phyloP scores from a whole-genome alignment of 257 asterid species.

The Solanum virginianum region DNA sequence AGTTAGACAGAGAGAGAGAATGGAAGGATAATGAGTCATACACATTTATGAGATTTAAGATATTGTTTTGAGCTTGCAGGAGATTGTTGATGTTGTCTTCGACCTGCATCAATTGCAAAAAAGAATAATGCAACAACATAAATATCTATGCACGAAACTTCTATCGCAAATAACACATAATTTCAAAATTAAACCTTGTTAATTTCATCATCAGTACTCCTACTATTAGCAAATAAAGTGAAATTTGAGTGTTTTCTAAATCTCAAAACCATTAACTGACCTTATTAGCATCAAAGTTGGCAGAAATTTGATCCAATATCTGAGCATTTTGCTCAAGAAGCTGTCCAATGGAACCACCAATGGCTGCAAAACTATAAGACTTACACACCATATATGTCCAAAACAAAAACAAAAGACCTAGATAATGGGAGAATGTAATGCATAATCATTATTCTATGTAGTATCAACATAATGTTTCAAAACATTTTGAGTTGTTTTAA shows the following conservation, averaged over 20 bases:
- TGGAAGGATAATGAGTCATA: no score
- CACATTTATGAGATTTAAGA: no score
- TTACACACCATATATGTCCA: background rate
- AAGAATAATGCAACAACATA: no score
- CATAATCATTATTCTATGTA: background rate
- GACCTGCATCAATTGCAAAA: no score
- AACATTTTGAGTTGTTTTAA: background rate
- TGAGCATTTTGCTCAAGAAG: constrained; percentile 76
- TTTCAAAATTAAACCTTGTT: no score
- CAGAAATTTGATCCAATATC: constrained; percentile 69
- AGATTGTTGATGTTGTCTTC: no score
- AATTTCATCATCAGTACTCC: no score
- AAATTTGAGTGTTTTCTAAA: background rate
- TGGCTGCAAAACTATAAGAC: constrained; percentile 32
- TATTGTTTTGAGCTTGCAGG: no score
- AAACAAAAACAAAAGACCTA: background rate
- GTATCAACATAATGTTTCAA: background rate
- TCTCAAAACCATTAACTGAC: constrained; percentile 11
- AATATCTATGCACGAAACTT: no score
- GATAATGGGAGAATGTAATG: background rate
- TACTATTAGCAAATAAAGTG: no score
- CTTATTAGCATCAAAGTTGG: constrained; percentile 57
- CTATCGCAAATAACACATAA: no score
- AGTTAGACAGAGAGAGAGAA: no score
- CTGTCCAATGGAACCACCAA: constrained; percentile 70